phyloP scores from a whole-genome alignment of 495 filamentous ascomycete genomes.

The Aspergillus nidulans region DNA sequence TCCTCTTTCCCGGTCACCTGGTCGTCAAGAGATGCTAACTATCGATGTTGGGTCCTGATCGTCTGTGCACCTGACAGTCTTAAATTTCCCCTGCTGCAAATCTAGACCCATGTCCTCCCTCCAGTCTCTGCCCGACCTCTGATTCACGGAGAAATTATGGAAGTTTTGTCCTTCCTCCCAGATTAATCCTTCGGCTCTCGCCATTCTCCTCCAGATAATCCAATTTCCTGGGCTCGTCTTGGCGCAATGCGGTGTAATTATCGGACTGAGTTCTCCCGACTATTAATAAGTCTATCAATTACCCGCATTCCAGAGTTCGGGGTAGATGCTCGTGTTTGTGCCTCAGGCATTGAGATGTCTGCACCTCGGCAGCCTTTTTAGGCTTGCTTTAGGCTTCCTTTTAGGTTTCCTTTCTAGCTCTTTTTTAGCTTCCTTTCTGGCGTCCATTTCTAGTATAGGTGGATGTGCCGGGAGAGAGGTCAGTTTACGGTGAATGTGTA shows the following conservation, averaged over 20 bases:
- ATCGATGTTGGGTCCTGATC: conserved; percentile 14
- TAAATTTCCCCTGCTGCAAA: conserved; percentile 25
- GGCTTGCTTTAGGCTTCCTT: no score
- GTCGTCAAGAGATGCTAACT: not conserved
- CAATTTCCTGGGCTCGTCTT: not conserved
- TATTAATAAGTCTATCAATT: not conserved
- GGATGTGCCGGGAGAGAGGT: no score
- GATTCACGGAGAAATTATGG: conserved; percentile 32
- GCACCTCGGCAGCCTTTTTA: no score
- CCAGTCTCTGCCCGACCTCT: conserved; percentile 7
- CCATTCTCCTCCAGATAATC: not conserved
- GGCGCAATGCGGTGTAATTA: not conserved
- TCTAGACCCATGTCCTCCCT: not conserved
- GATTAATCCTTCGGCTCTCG: not conserved
- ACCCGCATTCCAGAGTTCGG: not conserved
- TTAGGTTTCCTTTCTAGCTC: no score
- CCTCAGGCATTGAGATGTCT: no score
- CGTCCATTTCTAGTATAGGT: not conserved
- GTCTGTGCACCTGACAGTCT: conserved; percentile 42
- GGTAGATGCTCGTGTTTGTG: not conserved
- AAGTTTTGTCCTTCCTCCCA: conserved; percentile 9
- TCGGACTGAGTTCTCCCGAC: not conserved
- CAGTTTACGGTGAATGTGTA: no score
- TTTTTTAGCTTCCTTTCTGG: no score
- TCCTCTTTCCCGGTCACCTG: conserved; percentile 1